phyloP scores from a whole-genome alignment of 2,329 filamentous ascomycete species.

The Davidsoniella virescens region DNA sequence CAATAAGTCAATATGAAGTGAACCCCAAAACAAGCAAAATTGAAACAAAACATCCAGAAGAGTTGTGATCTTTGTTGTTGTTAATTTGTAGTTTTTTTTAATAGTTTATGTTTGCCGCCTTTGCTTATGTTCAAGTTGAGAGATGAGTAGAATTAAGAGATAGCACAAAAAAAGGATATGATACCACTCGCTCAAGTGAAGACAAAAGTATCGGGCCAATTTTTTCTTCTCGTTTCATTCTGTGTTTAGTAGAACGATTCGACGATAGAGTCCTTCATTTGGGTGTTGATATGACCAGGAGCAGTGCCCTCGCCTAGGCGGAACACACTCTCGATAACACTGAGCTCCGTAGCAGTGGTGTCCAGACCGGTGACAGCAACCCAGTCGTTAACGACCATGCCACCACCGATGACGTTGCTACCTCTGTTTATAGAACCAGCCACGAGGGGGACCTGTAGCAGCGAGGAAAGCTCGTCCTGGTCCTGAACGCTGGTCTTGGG shows the following conservation, averaged over 20 bases:
- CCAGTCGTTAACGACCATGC: slow-evolving; percentile 96
- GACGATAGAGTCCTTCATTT: slow-evolving; percentile 94
- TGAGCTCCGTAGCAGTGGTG: slow-evolving; percentile 87
- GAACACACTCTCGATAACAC: slow-evolving; percentile 93
- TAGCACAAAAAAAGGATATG: background rate
- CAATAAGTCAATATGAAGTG: too few species aligned
- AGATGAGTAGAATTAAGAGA: background rate
- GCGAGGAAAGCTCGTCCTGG: slow-evolving; percentile 86
- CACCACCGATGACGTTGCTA: slow-evolving; percentile 84
- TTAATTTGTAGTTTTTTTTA: too few species aligned
- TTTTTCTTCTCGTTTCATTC: background rate
- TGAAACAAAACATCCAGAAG: too few species aligned
- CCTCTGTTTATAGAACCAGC: slow-evolving; percentile 89
- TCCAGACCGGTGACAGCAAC: slow-evolving; percentile 83
- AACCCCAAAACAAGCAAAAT: too few species aligned
- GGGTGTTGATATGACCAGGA: slow-evolving; percentile 62
- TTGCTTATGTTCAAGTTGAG: too few species aligned
- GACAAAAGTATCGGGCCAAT: background rate
- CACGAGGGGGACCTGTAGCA: slow-evolving; percentile 90
- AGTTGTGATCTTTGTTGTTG: too few species aligned
- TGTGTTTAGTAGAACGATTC: slow-evolving; percentile 78
- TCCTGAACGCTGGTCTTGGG: slow-evolving; percentile 95
- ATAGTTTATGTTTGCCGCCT: background rate
- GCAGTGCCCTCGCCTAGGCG: slow-evolving; percentile 75
- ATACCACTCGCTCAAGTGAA: background rate